Evolutionary conservation across 805 yeast species (phyloP).

Genomic region (Suhomyces canberraensis): DNA sequence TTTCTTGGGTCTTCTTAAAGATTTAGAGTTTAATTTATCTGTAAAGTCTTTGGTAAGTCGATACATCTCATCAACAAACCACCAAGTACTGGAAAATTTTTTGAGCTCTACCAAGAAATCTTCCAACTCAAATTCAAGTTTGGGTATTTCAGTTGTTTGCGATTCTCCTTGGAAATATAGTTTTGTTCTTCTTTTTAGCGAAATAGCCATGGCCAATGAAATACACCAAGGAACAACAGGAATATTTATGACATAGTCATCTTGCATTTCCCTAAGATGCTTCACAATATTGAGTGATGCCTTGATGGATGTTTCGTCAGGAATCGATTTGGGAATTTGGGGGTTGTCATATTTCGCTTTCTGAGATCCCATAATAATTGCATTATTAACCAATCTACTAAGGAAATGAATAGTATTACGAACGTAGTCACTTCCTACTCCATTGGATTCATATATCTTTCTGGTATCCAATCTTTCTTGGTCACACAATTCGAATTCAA

Average conservation of each 20-base stretch:
- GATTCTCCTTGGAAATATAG: conserved; percentile 2
- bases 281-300: conserved; percentile 28
- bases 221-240: conserved; percentile 26
- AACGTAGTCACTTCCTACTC: conserved; percentile 9
- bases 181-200: conserved; percentile 18
- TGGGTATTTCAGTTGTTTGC: background rate
- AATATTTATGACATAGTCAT: conserved; percentile 18
- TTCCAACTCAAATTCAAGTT: conserved; percentile 13
- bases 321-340: conserved; percentile 17
- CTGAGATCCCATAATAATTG: conserved; percentile 23
- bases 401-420: conserved; percentile 21
- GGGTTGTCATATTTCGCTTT: conserved; percentile 25
- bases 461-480: conserved; percentile 11
- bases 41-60: conserved; percentile 20
- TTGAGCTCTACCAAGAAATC: conserved; percentile 20
- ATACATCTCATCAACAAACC: conserved; percentile 27
- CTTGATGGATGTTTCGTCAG: conserved; percentile 19
- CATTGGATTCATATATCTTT: conserved; percentile 4
- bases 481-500: conserved; percentile 26
- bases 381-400: conserved; percentile 26
- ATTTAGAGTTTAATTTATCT: conserved; percentile 8
- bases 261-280: conserved; percentile 19
- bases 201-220: conserved; percentile 24
- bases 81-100: conserved; percentile 21
- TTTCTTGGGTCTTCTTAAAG: background rate